A percentile compares a stretch with the other conserved stretches of the same genome.
Evolutionary conservation across 495 filamentous ascomycete species (phyloP).

Genomic region (Lophium mytilinum): DNA sequence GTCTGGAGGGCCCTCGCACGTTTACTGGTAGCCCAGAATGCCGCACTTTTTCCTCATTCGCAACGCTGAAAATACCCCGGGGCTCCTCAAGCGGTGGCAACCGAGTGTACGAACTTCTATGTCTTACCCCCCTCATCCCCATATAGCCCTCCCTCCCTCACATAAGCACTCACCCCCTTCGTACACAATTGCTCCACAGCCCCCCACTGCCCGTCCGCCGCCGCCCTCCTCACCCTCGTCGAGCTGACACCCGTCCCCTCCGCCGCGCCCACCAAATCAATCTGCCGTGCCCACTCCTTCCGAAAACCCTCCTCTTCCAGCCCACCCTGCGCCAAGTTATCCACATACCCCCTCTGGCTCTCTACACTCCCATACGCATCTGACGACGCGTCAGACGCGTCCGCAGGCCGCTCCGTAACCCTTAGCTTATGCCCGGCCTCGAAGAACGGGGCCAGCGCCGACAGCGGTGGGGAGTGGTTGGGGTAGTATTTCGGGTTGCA

Average conservation of each 20-base stretch:
- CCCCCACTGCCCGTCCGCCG: constrained; percentile 42
- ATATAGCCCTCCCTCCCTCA: constrained; percentile 45
- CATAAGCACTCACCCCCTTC: constrained; percentile 52
- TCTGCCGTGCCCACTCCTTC: constrained; percentile 58
- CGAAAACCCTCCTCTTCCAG: constrained; percentile 51
- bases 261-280: constrained; percentile 58
- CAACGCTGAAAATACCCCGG: too few species aligned
- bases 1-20: too few species aligned
- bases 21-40: too few species aligned
- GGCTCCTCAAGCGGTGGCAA: too few species aligned
- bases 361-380: constrained; percentile 31
- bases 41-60: too few species aligned
- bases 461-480: constrained; percentile 41
- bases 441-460: constrained; percentile 59
- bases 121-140: constrained; percentile 11
- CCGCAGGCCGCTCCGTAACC: constrained; percentile 61
- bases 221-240: constrained; percentile 65
- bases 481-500: constrained; percentile 81
- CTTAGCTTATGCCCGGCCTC: constrained; percentile 55
- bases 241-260: constrained; percentile 59
- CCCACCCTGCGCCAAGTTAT: constrained; percentile 30
- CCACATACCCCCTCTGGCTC: constrained; percentile 31
- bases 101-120: too few species aligned
- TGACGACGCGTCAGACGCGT: constrained; percentile 13
- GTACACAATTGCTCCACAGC: constrained; percentile 57